phyloP scores from a whole-genome alignment of 768 basidiomycete genomes.

The Boletus subcaerulescens region DNA sequence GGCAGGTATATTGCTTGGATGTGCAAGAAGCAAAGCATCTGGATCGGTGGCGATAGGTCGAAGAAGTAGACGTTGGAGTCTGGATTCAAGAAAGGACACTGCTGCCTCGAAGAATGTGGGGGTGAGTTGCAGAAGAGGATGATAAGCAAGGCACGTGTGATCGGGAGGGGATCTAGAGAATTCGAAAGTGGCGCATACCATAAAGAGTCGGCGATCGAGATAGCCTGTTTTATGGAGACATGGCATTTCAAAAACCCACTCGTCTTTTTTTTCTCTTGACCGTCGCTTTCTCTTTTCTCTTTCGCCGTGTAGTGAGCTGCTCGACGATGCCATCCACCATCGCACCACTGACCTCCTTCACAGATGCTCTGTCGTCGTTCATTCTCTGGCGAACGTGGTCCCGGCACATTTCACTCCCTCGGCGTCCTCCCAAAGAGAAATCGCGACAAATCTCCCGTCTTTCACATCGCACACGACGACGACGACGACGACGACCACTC shows the following conservation, averaged over 20 bases:
- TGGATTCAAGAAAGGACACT: too few species aligned
- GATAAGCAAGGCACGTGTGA: constrained; percentile 24
- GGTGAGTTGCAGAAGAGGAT: too few species aligned
- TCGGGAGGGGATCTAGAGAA: constrained; percentile 20
- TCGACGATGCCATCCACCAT: not conserved
- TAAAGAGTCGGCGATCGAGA: constrained; percentile 21
- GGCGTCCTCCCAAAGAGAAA: constrained; percentile 44
- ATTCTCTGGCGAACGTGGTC: constrained; percentile 38
- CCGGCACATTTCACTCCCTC: constrained; percentile 43
- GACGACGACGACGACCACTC: constrained; percentile 27
- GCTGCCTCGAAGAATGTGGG: too few species aligned
- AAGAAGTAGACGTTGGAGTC: too few species aligned
- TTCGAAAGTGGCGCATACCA: constrained; percentile 21
- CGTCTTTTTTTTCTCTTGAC: not conserved
- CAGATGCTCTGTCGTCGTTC: constrained; percentile 23
- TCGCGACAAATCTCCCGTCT: constrained; percentile 16
- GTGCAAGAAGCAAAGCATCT: too few species aligned
- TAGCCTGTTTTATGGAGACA: constrained; percentile 11
- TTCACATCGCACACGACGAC: constrained; percentile 20
- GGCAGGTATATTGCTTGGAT: too few species aligned
- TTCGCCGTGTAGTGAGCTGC: not conserved
- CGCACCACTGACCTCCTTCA: constrained; percentile 5
- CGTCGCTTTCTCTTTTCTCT: too few species aligned
- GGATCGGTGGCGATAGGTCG: too few species aligned
- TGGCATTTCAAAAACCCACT: constrained; percentile 13